These are phyloP conservation scores for Ophiorrhiza pumila DNA, from an alignment of 257 asterid species.

Conservation along the genomic window DNA sequence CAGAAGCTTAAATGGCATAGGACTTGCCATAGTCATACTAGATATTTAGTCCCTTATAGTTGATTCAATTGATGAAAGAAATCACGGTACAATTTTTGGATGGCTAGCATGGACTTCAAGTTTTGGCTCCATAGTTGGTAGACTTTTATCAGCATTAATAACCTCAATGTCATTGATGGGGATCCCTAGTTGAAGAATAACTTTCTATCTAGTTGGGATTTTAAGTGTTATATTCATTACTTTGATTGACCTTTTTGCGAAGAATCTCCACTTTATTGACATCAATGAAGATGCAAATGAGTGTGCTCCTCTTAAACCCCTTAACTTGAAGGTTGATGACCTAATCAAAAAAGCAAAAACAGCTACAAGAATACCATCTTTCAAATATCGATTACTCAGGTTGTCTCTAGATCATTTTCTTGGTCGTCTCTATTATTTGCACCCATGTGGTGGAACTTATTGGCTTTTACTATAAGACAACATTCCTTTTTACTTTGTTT, in stretches of 20 bases:
- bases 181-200: slow-evolving; percentile 82
- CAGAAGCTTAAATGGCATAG: slow-evolving; percentile 83
- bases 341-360: slow-evolving; percentile 63
- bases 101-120: slow-evolving; percentile 69
- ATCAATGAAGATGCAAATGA: slow-evolving; percentile 33
- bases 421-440: slow-evolving; percentile 73
- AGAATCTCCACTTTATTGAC: slow-evolving; percentile 55
- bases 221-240: slow-evolving; percentile 61
- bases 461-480: slow-evolving; percentile 72
- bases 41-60: slow-evolving; percentile 86
- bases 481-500: slow-evolving; percentile 56
- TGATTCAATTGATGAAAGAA: slow-evolving; percentile 71
- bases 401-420: slow-evolving; percentile 72
- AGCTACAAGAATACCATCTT: slow-evolving; percentile 61
- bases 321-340: slow-evolving; percentile 43
- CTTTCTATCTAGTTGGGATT: slow-evolving; percentile 68
- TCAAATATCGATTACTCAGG: slow-evolving; percentile 68
- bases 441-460: slow-evolving; percentile 82
- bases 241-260: slow-evolving; percentile 57
- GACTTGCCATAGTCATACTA: slow-evolving; percentile 84
- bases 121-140: slow-evolving; percentile 74
- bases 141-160: slow-evolving; percentile 50
- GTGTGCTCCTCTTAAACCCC: slow-evolving; percentile 34
- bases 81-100: slow-evolving; percentile 89
- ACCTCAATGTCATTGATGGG: slow-evolving; percentile 72